Conservation (phyloP, 2,329 filamentous ascomycete species). For the Alternaria atra region DNA sequence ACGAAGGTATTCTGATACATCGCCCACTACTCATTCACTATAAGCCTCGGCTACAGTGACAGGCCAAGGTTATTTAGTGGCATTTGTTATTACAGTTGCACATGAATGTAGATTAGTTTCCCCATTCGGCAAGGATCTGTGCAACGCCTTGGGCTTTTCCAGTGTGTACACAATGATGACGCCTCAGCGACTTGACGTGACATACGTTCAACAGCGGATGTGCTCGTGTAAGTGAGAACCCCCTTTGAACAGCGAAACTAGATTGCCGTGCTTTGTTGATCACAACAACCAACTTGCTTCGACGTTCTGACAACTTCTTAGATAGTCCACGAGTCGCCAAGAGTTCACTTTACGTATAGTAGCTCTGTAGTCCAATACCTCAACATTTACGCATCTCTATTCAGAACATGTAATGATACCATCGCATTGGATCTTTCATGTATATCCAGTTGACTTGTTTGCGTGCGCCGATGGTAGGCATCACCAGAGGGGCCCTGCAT, state of each 20-base stretch:
- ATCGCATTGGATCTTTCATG: background rate
- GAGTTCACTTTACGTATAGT: background rate
- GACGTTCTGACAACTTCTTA: conserved; percentile 16
- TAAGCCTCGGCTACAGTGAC: background rate
- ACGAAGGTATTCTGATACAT: conserved; percentile 3
- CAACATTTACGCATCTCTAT: background rate
- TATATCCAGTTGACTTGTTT: conserved; percentile 3
- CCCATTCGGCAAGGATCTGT: background rate
- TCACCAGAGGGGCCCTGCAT: conserved; percentile 12
- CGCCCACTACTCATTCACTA: background rate
- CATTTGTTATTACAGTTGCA: conserved; percentile 2
- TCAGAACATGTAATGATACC: background rate
- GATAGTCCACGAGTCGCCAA: conserved; percentile 10
- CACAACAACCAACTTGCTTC: background rate
- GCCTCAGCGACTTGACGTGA: conserved; percentile 7
- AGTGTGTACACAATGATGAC: background rate
- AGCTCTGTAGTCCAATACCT: background rate
- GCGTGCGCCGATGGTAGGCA: conserved; percentile 6
- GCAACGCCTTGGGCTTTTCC: conserved; percentile 3
- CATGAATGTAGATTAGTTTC: background rate
- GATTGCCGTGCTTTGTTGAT: background rate
- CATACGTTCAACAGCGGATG: background rate
- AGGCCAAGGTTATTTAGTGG: background rate
- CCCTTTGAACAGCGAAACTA: background rate
- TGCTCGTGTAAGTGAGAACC: conserved; percentile 10